Conservation (phyloP, 1,284 basidiomycete species). For the Cryptococcus sp. region DNA sequence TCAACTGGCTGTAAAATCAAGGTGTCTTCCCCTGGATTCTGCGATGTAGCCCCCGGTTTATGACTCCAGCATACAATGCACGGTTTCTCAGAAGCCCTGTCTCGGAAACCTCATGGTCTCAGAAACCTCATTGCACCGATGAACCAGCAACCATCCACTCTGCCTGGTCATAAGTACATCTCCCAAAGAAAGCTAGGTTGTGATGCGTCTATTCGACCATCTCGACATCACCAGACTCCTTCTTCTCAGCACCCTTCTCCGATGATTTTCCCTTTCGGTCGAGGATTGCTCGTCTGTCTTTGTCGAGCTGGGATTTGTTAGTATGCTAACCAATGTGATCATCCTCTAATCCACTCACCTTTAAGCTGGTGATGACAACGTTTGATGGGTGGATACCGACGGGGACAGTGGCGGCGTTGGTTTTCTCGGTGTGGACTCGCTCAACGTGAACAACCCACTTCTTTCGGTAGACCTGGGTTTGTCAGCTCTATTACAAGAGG, state of each 20-base stretch:
- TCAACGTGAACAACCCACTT: conserved; percentile 99
- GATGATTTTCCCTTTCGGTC: conserved; percentile 49
- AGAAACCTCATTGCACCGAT: too few species aligned
- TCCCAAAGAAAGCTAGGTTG: not conserved
- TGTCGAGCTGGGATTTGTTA: conserved; percentile 37
- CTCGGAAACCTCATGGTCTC: too few species aligned
- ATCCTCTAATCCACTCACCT: conserved; percentile 55
- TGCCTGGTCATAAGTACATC: conserved; percentile 1
- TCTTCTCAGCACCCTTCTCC: conserved; percentile 31
- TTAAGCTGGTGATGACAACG: conserved; percentile 88
- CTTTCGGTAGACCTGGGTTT: conserved; percentile 92
- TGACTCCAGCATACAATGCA: too few species aligned
- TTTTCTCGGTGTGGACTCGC: conserved; percentile 96
- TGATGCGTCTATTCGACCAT: conserved; percentile 35
- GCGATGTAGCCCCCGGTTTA: too few species aligned
- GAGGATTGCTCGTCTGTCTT: conserved; percentile 52
- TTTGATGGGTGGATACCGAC: conserved; percentile 97
- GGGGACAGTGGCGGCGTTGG: conserved; percentile 87
- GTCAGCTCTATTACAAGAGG: conserved; percentile 1
- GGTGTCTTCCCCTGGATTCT: too few species aligned
- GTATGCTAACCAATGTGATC: not conserved
- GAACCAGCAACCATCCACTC: not conserved
- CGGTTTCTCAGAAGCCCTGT: too few species aligned
- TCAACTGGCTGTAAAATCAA: too few species aligned
- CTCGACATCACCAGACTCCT: conserved; percentile 40